Percentiles rank a stretch among this genome's conserved stretches.
Conservation (phyloP, 108 stramenopile genomes). For the Parmales sp. region DNA sequence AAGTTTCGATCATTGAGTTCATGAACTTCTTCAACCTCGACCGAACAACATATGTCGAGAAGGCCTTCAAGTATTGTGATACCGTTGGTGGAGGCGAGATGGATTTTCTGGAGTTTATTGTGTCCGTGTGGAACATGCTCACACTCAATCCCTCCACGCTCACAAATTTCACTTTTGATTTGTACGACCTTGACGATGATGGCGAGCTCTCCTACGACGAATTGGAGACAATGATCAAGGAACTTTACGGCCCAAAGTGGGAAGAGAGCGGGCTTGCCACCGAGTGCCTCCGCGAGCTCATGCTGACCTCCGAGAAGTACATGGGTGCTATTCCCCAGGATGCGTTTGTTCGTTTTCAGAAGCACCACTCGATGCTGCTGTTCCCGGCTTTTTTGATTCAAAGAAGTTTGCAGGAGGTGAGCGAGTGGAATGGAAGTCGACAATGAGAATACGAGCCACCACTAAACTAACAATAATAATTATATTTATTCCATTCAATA, state of each 20-base stretch:
- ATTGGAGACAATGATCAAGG: conserved; percentile 35
- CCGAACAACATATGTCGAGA: conserved; percentile 28
- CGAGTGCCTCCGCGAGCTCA: conserved; percentile 22
- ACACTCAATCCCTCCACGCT: conserved; percentile 31
- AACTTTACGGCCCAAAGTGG: conserved; percentile 25
- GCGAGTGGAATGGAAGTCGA: conserved; percentile 28
- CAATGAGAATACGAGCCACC: conserved; percentile 17
- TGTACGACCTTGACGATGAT: conserved; percentile 33
- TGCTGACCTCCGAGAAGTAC: conserved; percentile 26
- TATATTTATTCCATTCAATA: neutral
- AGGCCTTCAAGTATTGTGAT: conserved; percentile 37
- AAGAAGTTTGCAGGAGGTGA: conserved; percentile 23
- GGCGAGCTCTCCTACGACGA: conserved; percentile 38
- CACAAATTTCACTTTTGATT: conserved; percentile 41
- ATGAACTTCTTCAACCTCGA: conserved; percentile 22
- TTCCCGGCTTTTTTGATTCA: conserved; percentile 37
- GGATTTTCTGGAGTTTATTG: conserved; percentile 41
- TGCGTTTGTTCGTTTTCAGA: conserved; percentile 18
- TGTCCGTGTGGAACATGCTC: conserved; percentile 38
- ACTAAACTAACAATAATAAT: neutral
- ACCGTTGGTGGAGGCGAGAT: conserved; percentile 30
- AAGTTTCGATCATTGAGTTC: conserved; percentile 29
- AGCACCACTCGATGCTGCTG: conserved; percentile 26
- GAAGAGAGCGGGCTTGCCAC: conserved; percentile 12
- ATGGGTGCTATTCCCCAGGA: conserved; percentile 32